Conservation (phyloP, 768 basidiomycete genomes). For the Amanita rubescens region DNA sequence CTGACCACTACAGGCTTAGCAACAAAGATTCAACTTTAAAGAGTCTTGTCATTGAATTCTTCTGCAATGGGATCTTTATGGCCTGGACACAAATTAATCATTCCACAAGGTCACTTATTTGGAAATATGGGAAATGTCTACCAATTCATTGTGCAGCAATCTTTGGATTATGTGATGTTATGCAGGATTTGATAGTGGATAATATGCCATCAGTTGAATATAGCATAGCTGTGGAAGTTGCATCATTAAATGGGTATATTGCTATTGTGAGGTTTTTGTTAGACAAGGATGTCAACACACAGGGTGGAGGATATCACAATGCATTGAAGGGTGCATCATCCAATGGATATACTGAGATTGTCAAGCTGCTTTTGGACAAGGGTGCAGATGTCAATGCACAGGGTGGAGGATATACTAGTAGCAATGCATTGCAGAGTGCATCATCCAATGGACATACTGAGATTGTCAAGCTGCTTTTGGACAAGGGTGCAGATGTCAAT, state of each 20-base stretch:
- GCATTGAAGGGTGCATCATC: not conserved
- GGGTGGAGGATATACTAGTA: no score
- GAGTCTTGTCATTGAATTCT: not conserved
- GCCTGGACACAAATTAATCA: not conserved
- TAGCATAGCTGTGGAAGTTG: no score
- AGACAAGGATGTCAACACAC: not conserved
- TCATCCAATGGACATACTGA: no score
- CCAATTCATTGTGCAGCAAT: not conserved
- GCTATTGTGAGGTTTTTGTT: not conserved
- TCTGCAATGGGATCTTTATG: not conserved
- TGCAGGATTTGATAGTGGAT: not conserved
- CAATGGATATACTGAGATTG: not conserved
- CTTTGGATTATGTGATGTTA: not conserved
- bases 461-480: no score
- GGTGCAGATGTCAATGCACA: no score
- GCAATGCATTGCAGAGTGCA: no score
- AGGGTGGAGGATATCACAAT: not conserved
- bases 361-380: no score
- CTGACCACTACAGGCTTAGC: not conserved
- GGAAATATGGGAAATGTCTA: no score
- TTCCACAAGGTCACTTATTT: no score
- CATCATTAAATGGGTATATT: no score
- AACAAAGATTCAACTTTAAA: not conserved
- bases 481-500: not conserved
- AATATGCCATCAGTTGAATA: no score